Evolutionary conservation across 116 monocot species (phyloP), one percentile per base, ranked within the genome.

Genomic region (Phalaenopsis hybrid): DNA sequence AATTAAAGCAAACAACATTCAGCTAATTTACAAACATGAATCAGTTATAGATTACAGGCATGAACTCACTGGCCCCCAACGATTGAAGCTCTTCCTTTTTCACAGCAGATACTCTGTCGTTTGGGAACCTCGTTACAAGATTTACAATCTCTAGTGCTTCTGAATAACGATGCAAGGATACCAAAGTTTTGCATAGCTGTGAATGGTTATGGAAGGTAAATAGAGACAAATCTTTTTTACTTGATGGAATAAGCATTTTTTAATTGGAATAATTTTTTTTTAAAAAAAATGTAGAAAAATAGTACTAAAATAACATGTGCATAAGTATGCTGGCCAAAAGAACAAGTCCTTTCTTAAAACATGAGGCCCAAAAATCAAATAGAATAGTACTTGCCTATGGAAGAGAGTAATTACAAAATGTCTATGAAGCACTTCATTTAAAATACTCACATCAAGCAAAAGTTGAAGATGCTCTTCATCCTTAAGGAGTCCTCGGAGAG

Each of bases 91-190:
- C 92, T 82, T 99, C 93, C 80, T 93, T 97, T 31, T 84, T 93
- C 81, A 88, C 92, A 73, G 16, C 18, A 81, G 94, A 76, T 57
- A 99, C 50, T 41, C 33, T 82, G 45, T 84, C 86, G 75, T 80
- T 75, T 78, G 87, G 84, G 43, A 91, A 81, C 81, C 81, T 89
- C 59, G 91, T 77, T 45, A 87, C 79, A 5, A 69, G 76, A 83
- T 89, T 92, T 77, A 99, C 89, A 61, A 99, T 85, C 82, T 94
- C 91, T 25, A 99, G 57, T 45, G 91, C 89, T 82, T 99, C 93
- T 79, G 85, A 87, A 77, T 95, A 91, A 85, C 87, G 85, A 17
- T 78, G 90, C 78, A 98, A 63, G 41, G 88, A 85, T 63, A 82
- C 82, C 80, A 98, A 58, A 43, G 93, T 89, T 82, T 88, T 90